Conservation (phyloP, 2,329 filamentous ascomycete genomes). For the Fusarium sp. region DNA sequence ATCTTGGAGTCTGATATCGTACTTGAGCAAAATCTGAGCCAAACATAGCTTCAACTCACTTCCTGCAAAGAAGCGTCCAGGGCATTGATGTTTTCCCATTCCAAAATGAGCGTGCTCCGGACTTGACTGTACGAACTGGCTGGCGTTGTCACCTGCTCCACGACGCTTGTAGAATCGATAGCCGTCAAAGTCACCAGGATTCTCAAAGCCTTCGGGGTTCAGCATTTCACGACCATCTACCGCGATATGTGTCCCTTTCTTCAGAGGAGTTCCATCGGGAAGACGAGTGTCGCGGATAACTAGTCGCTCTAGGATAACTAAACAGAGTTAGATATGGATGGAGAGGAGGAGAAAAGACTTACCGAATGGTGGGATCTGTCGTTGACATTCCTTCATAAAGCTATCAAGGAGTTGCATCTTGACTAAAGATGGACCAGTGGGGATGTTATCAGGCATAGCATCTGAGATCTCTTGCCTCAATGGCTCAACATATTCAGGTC, state of each 20-base stretch:
- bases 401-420: slow-evolving; percentile 7
- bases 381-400: neutral
- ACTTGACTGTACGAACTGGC: neutral
- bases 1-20: neutral
- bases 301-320: neutral
- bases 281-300: neutral
- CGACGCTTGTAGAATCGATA: neutral
- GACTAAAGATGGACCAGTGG: neutral
- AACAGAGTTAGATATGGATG: neutral
- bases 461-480: neutral
- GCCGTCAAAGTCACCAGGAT: neutral
- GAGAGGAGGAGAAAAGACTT: no score
- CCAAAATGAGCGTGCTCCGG: neutral
- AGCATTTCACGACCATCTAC: neutral
- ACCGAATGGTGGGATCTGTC: neutral
- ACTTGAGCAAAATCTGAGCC: neutral
- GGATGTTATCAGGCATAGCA: neutral
- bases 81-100: neutral
- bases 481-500: neutral
- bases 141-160: neutral
- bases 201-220: rapidly evolving
- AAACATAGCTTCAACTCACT: slow-evolving; percentile 7
- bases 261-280: neutral
- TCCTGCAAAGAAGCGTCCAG: neutral
- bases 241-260: neutral